Base-by-base conservation (phyloP, 2,329 filamentous ascomycete genomes). In the Monosporascus sp. region DNA sequence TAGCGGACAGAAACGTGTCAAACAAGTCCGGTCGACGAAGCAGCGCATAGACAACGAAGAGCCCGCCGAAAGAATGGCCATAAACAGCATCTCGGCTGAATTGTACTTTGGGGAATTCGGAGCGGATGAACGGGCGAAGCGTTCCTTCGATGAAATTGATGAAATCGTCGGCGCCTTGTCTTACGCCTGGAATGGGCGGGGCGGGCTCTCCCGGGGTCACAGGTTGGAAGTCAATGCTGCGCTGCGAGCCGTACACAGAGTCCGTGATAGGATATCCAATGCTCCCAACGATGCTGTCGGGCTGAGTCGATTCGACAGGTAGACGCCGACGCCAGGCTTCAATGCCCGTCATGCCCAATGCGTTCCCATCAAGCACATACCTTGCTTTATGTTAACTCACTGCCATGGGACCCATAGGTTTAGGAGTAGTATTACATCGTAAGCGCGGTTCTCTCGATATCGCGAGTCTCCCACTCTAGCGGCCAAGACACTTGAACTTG, bases 301-400 rank as follows among this genome's bases (percentile, higher is more conserved):
- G 63, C 53, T 64, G 60, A 20, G 27, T 48, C 5, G 51, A 37
- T 17, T 60, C 57, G 18, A 65, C 61, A 20, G 58, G 53, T n/a
- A 59, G 57, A 9, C 61, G 61, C 2, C 62, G 61, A 20, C 63
- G 59, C 55, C 59, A 58, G n/a, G 52, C 56, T 38, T 66, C 64
- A 3, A 59, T 56, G 7, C 62, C 64, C 0, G 64, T 62, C 49
- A 58, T 52, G 44, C 53, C 60, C 24, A 62, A 46, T 27, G 63
- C 63, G 49, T 65, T 66, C 20, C 63, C 64, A 48, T 66, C 64
- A 6, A 63, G 54, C 6, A 64, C 55, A 47, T 59, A 64, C 52
- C 62, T 35, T 61, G 8, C 5, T 20, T 15, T 31, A 7, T 31
- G 18, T 31, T 52, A 48, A 48, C 7, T 43, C 17, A 15, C 18